Conservation (phyloP, 2,329 filamentous ascomycete genomes). For the Canariomyces notabilis region DNA sequence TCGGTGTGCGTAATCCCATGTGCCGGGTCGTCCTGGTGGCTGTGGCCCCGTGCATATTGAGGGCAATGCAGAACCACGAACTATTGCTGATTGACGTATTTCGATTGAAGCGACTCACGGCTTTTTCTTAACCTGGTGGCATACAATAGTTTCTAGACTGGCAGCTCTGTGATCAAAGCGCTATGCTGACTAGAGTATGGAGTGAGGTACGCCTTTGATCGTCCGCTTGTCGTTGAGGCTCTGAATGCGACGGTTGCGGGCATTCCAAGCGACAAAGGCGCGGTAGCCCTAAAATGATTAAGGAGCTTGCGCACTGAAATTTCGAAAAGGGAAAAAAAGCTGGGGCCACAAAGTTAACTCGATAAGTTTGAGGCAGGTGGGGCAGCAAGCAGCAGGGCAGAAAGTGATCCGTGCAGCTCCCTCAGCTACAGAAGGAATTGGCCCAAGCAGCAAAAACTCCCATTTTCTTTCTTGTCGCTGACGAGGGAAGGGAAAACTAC, state of each 20-base stretch:
- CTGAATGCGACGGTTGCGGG: constrained; percentile 1
- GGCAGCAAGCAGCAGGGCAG: constrained; percentile 13
- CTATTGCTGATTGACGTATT: too few relatives aligned
- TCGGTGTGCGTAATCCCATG: too few relatives aligned
- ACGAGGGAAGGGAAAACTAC: constrained; percentile 16
- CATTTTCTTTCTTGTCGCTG: constrained; percentile 19
- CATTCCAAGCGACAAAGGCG: constrained; percentile 6
- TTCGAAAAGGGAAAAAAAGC: constrained; percentile 20
- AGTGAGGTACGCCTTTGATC: background rate
- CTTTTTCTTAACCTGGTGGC: too few relatives aligned
- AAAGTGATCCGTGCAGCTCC: constrained; percentile 18
- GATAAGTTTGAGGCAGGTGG: too few relatives aligned
- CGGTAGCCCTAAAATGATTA: constrained; percentile 21
- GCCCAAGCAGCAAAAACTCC: constrained; percentile 11
- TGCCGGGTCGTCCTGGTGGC: too few relatives aligned
- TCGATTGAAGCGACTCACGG: too few relatives aligned
- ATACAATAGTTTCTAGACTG: too few relatives aligned
- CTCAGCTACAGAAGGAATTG: constrained; percentile 1
- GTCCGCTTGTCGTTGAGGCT: background rate
- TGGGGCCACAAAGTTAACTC: too few relatives aligned
- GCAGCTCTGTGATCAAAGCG: background rate
- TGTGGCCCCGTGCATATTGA: too few relatives aligned
- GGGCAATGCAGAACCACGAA: too few relatives aligned
- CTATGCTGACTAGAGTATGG: too few relatives aligned
- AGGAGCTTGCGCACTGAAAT: constrained; percentile 24